Evolutionary conservation across 495 filamentous ascomycete genomes (phyloP), one percentile per base, ranked within the genome.

Genomic region (Aspergillus kassunensis): DNA sequence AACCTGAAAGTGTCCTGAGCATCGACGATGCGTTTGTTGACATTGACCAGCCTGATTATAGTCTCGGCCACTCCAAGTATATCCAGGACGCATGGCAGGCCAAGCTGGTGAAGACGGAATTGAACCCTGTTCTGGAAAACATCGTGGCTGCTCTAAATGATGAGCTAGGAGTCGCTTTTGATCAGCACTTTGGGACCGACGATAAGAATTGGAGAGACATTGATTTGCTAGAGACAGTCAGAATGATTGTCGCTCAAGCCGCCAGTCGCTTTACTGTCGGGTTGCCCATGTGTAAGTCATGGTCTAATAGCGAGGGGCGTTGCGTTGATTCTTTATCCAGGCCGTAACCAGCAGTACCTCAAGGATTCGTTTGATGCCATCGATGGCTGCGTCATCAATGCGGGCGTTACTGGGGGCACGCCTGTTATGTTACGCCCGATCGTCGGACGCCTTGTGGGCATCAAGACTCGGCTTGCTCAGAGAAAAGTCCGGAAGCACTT

Each of bases 221-320:
- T 35, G 44, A 58, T 20, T 33, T 76, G 12, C 49, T 62, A 30
- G 51, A 68, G 11, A 60, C 60, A 12, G 57, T 71, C 25, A 51
- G 61, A 40, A 47, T 55, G 43, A 54, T 74, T 16, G 61, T 76
- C 7, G 61, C 62, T 1, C 63, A 63, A 16, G 60, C 57, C 4
- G 50, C 65, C 8, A 71, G 64, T 48, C 64, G 71, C 10, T 70
- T 72, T 52, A 68, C 69, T 13, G 57, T 76, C 20, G 73, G 72
- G 1, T 35, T 60, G n/a, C 63, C 67, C 2, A 49, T 76, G 5
- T 72, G 70, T 69, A 51, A 34, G 54, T 37, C 29, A n/a, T 8
- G 5, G 13, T 13, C 36, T 30, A n/a, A n/a, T 11, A 6, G 30
- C 11, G 6, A 31, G 8, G 24, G 6, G 21, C n/a, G 7, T 29